Evolutionary conservation across 2,329 filamentous ascomycete genomes (phyloP).

Genomic region (Zelopaecilomyces penicillatus): DNA sequence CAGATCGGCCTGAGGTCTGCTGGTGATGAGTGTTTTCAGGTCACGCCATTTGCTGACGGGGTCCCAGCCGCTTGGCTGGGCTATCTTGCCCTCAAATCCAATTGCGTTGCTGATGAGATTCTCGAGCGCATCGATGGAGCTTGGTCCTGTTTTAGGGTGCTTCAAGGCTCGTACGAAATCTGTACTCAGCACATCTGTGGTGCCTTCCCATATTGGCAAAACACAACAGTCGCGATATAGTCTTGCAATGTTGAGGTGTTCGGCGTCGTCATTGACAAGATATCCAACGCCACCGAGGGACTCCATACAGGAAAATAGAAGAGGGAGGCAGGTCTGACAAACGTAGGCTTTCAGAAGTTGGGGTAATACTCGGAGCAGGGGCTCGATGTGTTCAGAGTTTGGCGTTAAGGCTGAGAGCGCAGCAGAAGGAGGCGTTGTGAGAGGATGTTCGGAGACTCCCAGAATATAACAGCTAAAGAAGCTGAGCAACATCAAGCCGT

Average conservation of each 20-base stretch:
- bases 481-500: slow-evolving; percentile 46
- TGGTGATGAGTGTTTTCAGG: slow-evolving; percentile 29
- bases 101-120: slow-evolving; percentile 25
- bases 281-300: slow-evolving; percentile 59
- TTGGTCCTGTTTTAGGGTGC: slow-evolving; percentile 30
- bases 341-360: slow-evolving; percentile 53
- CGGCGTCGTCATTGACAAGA: slow-evolving; percentile 53
- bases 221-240: slow-evolving; percentile 58
- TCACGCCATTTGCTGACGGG: slow-evolving; percentile 30
- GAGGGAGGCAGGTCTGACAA: slow-evolving; percentile 40
- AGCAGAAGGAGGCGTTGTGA: slow-evolving; percentile 9
- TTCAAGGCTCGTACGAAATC: slow-evolving; percentile 41
- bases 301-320: slow-evolving; percentile 53
- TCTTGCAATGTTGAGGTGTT: slow-evolving; percentile 57
- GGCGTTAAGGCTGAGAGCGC: slow-evolving; percentile 25
- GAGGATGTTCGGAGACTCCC: slow-evolving; percentile 42
- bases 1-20: slow-evolving; percentile 28
- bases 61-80: slow-evolving; percentile 18
- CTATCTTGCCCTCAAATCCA: slow-evolving; percentile 16
- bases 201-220: slow-evolving; percentile 63
- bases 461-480: slow-evolving; percentile 47
- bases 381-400: slow-evolving; percentile 21
- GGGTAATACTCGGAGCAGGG: slow-evolving; percentile 48
- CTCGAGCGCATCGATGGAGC: slow-evolving; percentile 34
- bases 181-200: slow-evolving; percentile 59